Evolutionary conservation across 345 rosid genomes (phyloP).

Genomic region (Eucalyptus globulus): DNA sequence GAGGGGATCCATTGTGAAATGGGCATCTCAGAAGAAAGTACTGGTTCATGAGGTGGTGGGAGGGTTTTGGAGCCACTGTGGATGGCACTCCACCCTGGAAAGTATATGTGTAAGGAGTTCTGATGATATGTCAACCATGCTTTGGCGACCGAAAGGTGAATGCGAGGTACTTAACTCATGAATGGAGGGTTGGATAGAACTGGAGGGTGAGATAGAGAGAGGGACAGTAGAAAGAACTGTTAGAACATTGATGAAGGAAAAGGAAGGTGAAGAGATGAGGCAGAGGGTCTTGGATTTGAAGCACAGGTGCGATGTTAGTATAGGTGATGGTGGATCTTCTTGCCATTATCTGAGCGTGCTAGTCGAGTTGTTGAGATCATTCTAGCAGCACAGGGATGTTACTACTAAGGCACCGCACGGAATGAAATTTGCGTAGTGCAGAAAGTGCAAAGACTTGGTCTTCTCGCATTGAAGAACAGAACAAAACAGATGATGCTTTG

Average conservation of each 20-base stretch:
- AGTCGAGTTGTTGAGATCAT: too few species aligned
- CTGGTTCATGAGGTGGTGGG: constrained; percentile 18
- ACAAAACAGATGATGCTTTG: too few species aligned
- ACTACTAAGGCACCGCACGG: too few species aligned
- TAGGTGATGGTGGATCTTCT: too few species aligned
- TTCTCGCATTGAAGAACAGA: too few species aligned
- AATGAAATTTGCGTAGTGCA: too few species aligned
- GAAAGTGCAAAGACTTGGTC: too few species aligned
- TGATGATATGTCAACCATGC: constrained; percentile 23
- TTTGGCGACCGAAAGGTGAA: constrained; percentile 23
- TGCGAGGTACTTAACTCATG: constrained; percentile 23
- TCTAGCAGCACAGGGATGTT: too few species aligned
- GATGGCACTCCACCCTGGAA: constrained; percentile 43
- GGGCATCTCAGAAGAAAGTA: constrained; percentile 36
- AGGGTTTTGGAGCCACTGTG: constrained; percentile 36
- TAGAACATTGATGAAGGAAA: constrained; percentile 2
- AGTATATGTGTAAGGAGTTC: constrained; percentile 26
- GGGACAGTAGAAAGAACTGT: constrained; percentile 7
- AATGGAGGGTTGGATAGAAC: constrained; percentile 26
- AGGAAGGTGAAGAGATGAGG: too few species aligned
- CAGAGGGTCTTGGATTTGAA: too few species aligned
- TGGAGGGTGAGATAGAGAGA: constrained; percentile 5
- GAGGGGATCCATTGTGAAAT: constrained; percentile 23
- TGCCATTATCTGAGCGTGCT: too few species aligned
- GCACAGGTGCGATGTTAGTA: too few species aligned